phyloP scores from a whole-genome alignment of 2,329 filamentous ascomycete species.

The Fusarium haematococcum region DNA sequence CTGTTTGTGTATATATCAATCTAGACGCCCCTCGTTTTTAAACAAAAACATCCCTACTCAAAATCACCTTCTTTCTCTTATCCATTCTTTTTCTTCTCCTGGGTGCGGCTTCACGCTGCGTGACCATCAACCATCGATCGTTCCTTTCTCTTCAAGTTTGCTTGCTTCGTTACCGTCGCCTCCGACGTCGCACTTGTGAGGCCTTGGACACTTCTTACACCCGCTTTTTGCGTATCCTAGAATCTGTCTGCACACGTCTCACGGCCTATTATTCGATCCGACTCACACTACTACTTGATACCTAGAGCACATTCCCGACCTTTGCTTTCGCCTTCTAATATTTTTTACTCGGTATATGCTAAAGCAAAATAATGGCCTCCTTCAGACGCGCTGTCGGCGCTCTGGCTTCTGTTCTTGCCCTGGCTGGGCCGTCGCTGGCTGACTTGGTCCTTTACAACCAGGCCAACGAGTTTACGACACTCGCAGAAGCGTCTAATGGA shows the following conservation, averaged over 20 bases:
- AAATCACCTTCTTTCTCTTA: background rate
- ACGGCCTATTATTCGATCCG: background rate
- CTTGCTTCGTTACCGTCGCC: background rate
- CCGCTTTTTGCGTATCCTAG: constrained; percentile 6
- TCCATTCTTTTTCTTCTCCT: background rate
- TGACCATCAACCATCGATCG: background rate
- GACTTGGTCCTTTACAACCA: constrained; percentile 44
- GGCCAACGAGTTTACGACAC: constrained; percentile 43
- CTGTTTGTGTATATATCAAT: constrained; percentile 8
- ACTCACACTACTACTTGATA: background rate
- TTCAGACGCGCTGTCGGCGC: background rate
- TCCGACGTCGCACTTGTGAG: constrained; percentile 11
- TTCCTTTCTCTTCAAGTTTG: constrained; percentile 1
- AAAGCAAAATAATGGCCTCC: constrained; percentile 15
- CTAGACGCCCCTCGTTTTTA: constrained; percentile 1
- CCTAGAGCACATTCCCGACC: background rate
- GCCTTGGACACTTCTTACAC: constrained; percentile 1
- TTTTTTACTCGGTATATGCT: background rate
- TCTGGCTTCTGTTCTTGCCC: constrained; percentile 4
- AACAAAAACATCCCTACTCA: background rate
- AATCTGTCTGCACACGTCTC: background rate
- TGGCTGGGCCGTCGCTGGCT: constrained; percentile 31
- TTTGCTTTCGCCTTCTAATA: background rate
- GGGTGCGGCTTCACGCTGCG: background rate
- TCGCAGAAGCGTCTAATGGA: constrained; percentile 41